Conservation (phyloP, 1,284 basidiomycete species). For the Prillingera fragicola region DNA sequence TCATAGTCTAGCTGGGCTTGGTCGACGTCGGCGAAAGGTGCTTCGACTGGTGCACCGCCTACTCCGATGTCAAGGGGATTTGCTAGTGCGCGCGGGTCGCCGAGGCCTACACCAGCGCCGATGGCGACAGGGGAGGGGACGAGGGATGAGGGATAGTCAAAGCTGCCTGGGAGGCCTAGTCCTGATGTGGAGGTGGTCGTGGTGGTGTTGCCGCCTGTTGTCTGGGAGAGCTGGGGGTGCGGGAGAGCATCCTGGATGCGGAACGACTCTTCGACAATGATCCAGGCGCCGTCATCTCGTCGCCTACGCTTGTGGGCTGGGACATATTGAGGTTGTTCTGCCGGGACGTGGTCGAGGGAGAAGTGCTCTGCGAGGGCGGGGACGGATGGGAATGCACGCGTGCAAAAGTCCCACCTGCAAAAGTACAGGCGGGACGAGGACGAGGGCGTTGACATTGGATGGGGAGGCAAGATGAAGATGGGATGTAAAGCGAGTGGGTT, state of each 20-base stretch:
- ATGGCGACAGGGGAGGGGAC: constrained; percentile 1
- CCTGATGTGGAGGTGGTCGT: neutral
- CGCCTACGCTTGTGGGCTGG: constrained; percentile 9
- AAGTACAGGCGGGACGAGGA: constrained; percentile 2
- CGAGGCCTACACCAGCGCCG: too few relatives aligned
- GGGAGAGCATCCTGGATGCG: neutral
- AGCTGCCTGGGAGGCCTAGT: too few relatives aligned
- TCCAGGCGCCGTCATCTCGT: constrained; percentile 11
- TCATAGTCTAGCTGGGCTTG: constrained; percentile 5
- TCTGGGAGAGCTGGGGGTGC: too few relatives aligned
- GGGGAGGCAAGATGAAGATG: too few relatives aligned
- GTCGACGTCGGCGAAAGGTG: neutral
- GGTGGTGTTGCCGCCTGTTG: neutral
- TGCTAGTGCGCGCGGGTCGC: too few relatives aligned
- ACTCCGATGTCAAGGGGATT: too few relatives aligned
- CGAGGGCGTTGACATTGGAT: neutral
- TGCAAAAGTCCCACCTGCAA: constrained; percentile 17
- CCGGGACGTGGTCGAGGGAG: constrained; percentile 8
- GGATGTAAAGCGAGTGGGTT: too few relatives aligned
- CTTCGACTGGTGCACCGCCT: too few relatives aligned
- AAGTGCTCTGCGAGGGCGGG: constrained; percentile 7
- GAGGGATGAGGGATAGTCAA: neutral
- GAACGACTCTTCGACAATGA: constrained; percentile 5
- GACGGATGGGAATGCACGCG: constrained; percentile 4
- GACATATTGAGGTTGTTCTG: constrained; percentile 9